Conservation (phyloP, 257 asterid genomes). For the Jasminum sambac region DNA sequence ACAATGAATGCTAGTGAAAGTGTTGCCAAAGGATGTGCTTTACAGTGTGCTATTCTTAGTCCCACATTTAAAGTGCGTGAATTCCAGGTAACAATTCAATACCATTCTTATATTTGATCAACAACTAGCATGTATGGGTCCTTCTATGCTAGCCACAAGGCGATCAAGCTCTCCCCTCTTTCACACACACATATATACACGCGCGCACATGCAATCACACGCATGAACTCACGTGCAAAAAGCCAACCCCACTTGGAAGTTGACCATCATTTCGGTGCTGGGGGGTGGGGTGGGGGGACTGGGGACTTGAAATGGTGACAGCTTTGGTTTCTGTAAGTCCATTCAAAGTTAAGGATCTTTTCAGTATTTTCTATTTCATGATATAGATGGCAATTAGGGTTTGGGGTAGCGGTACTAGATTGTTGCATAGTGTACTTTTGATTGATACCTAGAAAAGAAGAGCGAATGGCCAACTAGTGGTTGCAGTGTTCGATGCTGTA, state of each 20-base stretch:
- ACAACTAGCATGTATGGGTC: not conserved
- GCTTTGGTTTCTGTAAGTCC: not conserved
- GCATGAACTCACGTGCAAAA: too few relatives aligned
- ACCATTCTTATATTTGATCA: not conserved
- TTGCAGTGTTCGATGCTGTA: not conserved
- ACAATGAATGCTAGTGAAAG: conserved; percentile 65
- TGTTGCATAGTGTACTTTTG: not conserved
- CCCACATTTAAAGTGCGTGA: conserved; percentile 53
- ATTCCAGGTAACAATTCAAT: conserved; percentile 35
- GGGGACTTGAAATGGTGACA: not conserved
- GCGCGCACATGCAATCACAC: too few relatives aligned
- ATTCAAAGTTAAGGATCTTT: not conserved
- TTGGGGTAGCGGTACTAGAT: not conserved
- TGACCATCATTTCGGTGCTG: not conserved
- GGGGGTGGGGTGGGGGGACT: too few relatives aligned
- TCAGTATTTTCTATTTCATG: not conserved
- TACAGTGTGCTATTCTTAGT: conserved; percentile 50
- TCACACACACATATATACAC: not conserved
- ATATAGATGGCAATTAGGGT: not conserved
- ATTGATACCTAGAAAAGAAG: not conserved
- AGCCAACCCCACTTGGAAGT: not conserved
- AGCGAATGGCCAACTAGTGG: not conserved
- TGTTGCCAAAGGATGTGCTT: conserved; percentile 52
- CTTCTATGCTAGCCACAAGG: not conserved
- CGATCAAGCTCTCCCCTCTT: not conserved